These are phyloP conservation scores for Mortierella sp. DNA, from an alignment of 371 early-diverging fungal genomes.

Conservation along the genomic window DNA sequence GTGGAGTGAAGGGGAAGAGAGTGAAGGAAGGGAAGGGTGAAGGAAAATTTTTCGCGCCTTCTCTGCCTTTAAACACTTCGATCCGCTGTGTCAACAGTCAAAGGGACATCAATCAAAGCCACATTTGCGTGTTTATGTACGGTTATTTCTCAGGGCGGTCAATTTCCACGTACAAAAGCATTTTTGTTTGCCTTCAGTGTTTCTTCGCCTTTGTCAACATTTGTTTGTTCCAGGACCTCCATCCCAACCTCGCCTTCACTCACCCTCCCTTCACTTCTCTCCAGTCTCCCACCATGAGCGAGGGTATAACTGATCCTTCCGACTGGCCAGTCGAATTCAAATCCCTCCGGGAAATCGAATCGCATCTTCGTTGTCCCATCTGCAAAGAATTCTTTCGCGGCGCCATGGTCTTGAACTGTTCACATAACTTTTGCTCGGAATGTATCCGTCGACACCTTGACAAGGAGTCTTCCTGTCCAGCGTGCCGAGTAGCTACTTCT, in stretches of 20 bases:
- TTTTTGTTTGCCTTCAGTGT: neutral
- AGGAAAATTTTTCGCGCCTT: slow-evolving; percentile 27
- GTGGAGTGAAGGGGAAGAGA: slow-evolving; percentile 5
- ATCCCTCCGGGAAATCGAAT: slow-evolving; percentile 68
- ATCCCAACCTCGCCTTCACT: neutral
- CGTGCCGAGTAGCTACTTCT: slow-evolving; percentile 64
- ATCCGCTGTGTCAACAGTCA: neutral
- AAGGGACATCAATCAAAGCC: slow-evolving; percentile 13
- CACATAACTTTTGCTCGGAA: slow-evolving; percentile 77
- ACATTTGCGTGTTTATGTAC: neutral
- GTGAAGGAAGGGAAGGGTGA: slow-evolving; percentile 10
- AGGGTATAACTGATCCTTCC: slow-evolving; percentile 64
- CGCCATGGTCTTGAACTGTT: slow-evolving; percentile 70
- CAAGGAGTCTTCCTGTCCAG: slow-evolving; percentile 68
- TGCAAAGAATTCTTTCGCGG: slow-evolving; percentile 75
- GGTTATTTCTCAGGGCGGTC: neutral
- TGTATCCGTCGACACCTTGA: slow-evolving; percentile 73
- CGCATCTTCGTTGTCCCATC: slow-evolving; percentile 73
- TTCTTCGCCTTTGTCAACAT: neutral
- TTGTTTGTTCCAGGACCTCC: neutral
- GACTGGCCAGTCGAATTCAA: slow-evolving; percentile 66
- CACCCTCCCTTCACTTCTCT: slow-evolving; percentile 27
- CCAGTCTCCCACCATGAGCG: slow-evolving; percentile 35
- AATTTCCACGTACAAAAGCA: neutral
- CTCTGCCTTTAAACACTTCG: neutral